A percentile compares a stretch with the other conserved stretches of the same genome.
Evolutionary conservation across 225 moss, liverwort and hornwort species (phyloP).

Genomic region (Bryoerythrophyllum caledonicum): DNA sequence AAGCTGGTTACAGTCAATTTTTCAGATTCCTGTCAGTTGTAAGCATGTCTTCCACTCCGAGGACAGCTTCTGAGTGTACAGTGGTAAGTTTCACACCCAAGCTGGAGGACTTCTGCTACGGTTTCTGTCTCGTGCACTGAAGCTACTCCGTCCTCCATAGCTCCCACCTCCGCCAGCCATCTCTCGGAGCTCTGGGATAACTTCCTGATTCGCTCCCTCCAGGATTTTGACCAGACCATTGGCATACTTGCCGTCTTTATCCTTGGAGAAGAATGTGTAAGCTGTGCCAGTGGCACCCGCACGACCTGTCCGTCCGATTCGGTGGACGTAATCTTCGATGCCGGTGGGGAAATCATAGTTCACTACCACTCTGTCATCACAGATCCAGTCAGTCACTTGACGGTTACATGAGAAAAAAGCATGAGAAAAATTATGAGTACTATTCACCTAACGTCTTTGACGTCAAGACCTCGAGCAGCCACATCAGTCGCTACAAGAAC

Average conservation of each 20-base stretch:
- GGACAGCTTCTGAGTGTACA: constrained; percentile 12
- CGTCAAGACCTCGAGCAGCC: constrained; percentile 88
- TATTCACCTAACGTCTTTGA: constrained; percentile 77
- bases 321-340: constrained; percentile 91
- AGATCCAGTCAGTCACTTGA: constrained; percentile 14
- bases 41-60: constrained; percentile 2
- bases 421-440: background rate
- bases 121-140: constrained; percentile 30
- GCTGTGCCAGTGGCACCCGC: constrained; percentile 93
- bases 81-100: background rate
- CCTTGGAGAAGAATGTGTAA: constrained; percentile 82
- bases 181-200: constrained; percentile 73
- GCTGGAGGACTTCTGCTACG: constrained; percentile 56
- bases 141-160: constrained; percentile 49
- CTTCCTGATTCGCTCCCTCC: constrained; percentile 85
- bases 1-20: background rate
- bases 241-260: constrained; percentile 85
- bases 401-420: background rate
- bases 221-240: constrained; percentile 83
- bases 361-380: constrained; percentile 67
- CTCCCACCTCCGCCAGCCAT: constrained; percentile 49
- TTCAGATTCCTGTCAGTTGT: background rate
- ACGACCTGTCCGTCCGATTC: constrained; percentile 89
- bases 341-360: constrained; percentile 94
- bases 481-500: constrained; percentile 91